phyloP scores from a whole-genome alignment of 148 eudicot genomes.

The Diospyros lotus region DNA sequence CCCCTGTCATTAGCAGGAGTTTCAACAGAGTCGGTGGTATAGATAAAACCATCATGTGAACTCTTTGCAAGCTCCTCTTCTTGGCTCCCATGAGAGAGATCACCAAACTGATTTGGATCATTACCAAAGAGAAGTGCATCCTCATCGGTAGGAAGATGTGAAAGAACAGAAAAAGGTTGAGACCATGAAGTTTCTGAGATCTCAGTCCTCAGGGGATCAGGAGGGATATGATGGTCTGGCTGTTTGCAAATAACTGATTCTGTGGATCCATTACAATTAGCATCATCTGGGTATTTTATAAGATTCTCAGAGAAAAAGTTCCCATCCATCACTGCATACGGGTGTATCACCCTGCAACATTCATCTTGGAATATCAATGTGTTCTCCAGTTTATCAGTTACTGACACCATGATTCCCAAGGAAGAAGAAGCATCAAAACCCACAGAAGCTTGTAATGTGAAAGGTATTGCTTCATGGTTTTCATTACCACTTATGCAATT shows the following conservation, averaged over 20 bases:
- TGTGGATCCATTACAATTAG: conserved; percentile 27
- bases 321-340: conserved; percentile 24
- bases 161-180: conserved; percentile 31
- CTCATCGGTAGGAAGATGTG: conserved; percentile 25
- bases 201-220: conserved; percentile 31
- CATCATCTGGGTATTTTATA: conserved; percentile 22
- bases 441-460: conserved; percentile 23
- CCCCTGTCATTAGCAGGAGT: conserved; percentile 25
- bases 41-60: conserved; percentile 29
- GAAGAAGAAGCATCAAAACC: conserved; percentile 23
- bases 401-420: conserved; percentile 18
- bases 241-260: conserved; percentile 34
- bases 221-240: conserved; percentile 38
- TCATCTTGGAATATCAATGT: conserved; percentile 28
- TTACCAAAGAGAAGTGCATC: conserved; percentile 17
- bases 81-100: conserved; percentile 26
- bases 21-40: conserved; percentile 20
- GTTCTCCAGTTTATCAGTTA: conserved; percentile 21
- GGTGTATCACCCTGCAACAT: conserved; percentile 25
- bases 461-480: conserved; percentile 30
- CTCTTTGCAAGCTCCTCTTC: conserved; percentile 32
- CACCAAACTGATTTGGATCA: conserved; percentile 30
- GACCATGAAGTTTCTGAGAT: conserved; percentile 32
- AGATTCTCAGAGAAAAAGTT: conserved; percentile 22
- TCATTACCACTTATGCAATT: conserved; percentile 25